Evolutionary conservation across 441 rosid species (phyloP), one percentile per base, ranked within the genome.

Genomic region (Adansonia gregorii): DNA sequence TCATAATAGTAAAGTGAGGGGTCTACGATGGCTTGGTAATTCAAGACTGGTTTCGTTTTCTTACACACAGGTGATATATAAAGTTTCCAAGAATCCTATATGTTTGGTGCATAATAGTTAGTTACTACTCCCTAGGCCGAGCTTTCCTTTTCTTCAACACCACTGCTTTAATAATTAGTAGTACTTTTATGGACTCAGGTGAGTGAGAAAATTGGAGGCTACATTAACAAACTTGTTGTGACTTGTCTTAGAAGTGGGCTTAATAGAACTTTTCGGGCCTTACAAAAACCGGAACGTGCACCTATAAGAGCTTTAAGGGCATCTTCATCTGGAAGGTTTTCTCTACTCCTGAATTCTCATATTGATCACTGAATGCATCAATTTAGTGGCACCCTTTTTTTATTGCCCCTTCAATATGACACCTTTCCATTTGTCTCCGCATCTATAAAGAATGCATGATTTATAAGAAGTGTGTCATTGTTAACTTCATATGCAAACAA

Each of bases 1-100:
- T 85, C 99, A 94, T 85, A 86, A 70, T 82, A 83, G 93, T 69
- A 86, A 86, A 52, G 95, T 96, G 79, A 88, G 97, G 86, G 98
- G 99, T 74, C 86, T 96, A 81, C 88, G 98, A 39, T 96, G 99
- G 98, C 98, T 96, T 82, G 99, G 98, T 77, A 96, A 96, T 86
- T 93, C 98, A 82, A 91, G 99, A 85, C 82, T 96, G 78, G 98
- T 96, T 83, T 96, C 98, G 69, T 94, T 91, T 91, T 96, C 99
- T 67, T 90, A 88, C 86, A 93, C 74, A 80, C 97, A 94, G 98
- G 98, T 95, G 85, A 45, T 39, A 67, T 70, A 56, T 64, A 9
- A 56, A 48, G 67, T 59, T 69, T 59, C 5, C 1, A n/a, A 59
- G 68, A 48, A 51, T 69, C 27, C 22, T 56, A 19, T n/a, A 43